These are phyloP conservation scores for Aspergillus homomorphus DNA, from an alignment of 495 filamentous ascomycete genomes.

Conservation along the genomic window DNA sequence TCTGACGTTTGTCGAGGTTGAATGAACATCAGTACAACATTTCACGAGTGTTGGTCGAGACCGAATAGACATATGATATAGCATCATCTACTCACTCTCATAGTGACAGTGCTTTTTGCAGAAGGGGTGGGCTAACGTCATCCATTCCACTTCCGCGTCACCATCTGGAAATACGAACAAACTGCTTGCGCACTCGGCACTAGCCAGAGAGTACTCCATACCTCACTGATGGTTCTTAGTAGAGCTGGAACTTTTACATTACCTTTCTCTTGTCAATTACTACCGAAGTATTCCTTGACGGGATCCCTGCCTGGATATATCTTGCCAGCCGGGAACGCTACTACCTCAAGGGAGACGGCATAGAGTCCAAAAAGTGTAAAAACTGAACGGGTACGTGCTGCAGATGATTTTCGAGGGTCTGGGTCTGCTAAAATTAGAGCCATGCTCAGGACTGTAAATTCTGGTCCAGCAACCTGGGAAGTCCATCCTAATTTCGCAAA, in stretches of 20 bases:
- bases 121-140: background rate
- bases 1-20: background rate
- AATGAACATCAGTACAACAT: no score
- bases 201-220: no score
- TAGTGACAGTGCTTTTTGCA: background rate
- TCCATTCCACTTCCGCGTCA: background rate
- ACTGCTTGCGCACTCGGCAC: no score
- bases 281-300: background rate
- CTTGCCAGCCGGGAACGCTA: no score
- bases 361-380: background rate
- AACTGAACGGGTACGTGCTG: background rate
- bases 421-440: background rate
- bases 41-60: no score
- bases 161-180: background rate
- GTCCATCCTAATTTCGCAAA: background rate
- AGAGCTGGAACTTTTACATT: no score
- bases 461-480: background rate
- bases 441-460: background rate
- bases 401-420: background rate
- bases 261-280: no score
- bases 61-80: no score
- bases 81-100: background rate
- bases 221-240: no score
- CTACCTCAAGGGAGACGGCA: background rate
- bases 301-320: no score